Evolutionary conservation across 2,329 filamentous ascomycete genomes (phyloP), one percentile per base, ranked within the genome.

Genomic region (Pseudocercospora eumusae): DNA sequence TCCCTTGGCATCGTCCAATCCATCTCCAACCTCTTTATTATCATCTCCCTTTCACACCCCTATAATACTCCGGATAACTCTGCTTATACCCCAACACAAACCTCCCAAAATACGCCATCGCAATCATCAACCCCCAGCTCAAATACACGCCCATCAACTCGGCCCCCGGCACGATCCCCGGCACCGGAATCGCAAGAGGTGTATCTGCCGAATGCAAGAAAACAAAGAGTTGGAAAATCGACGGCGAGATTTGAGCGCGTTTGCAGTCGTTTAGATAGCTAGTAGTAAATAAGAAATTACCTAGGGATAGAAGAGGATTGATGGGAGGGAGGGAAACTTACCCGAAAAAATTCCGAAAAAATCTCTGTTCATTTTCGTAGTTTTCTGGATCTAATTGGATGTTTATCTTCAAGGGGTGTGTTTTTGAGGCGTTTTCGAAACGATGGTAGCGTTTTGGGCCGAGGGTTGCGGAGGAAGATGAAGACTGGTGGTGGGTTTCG

Each of bases 261-360:
- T 68, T 66, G 50, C 66, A 68, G 52, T 68, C 66, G 28, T 62
- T 59, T 28, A 68, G 42, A 47, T 68, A 68, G 6, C 47, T 52
- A n/a, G n/a, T n/a, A n/a, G n/a, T n/a, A n/a, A n/a, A n/a, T n/a
- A n/a, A n/a, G n/a, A n/a, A n/a, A n/a, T n/a, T n/a, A n/a, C n/a
- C n/a, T n/a, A n/a, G n/a, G n/a, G n/a, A n/a, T n/a, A n/a, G n/a
- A n/a, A n/a, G n/a, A n/a, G n/a, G n/a, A n/a, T n/a, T n/a, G n/a
- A n/a, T n/a, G n/a, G n/a, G n/a, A n/a, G n/a, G n/a, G n/a, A n/a
- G n/a, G n/a, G n/a, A n/a, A n/a, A n/a, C n/a, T n/a, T n/a, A 52
- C 23, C 66, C 66, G 57, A 68, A 68, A 53, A 68, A 68, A 18
- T 68, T 68, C 4, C 66, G 44, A 27, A 68, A 68, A 47, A 68